Evolutionary conservation across 192 early-diverging fungal species (phyloP), one percentile per base, ranked within the genome.

Genomic region (Gigaspora rosea): DNA sequence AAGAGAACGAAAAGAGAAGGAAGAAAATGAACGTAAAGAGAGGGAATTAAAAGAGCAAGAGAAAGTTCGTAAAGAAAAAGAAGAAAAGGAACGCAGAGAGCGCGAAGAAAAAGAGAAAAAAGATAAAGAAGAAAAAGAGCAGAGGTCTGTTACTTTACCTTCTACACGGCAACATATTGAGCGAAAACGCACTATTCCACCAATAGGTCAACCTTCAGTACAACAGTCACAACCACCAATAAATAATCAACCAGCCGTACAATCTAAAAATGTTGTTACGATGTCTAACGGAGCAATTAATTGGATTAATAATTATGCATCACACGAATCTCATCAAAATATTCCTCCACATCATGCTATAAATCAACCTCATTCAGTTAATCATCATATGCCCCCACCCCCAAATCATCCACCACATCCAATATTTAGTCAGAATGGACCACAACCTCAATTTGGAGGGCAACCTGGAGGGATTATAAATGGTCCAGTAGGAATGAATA

Each of bases 1-100:
- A 13, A 80, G 79, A n/a, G 88, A 89, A 27, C 20, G 51, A 48
- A 80, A 71, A 8, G 82, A 72, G 83, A 89, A 79, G 63, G 85
- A 85, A 59, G 80, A 83, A 68, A 84, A 86, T 50, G 82, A 82
- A 48, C 82, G 79, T 15, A 81, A 86, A 78, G 81, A 63, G 22
- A 18, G 64, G 15, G 51, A 80, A 68, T 65, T 68, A 48, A 86
- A 82, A 71, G 78, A 82, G 64, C 56, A 82, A 54, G 70, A 72
- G 75, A 61, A 70, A 32, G 63, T 51, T 13, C 72, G 66, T 56
- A 62, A 80, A 81, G 72, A 78, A 18, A 71, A 41, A 32, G 69
- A 71, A 54, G 69, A 71, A 36, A 71, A 51, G 20, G 61, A 63
- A 51, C 74, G 58, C 36, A 62, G 41, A 11, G 46, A 63, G 13